Evolutionary conservation across 2,329 filamentous ascomycete genomes (phyloP).

Genomic region (Diplodia seriata): DNA sequence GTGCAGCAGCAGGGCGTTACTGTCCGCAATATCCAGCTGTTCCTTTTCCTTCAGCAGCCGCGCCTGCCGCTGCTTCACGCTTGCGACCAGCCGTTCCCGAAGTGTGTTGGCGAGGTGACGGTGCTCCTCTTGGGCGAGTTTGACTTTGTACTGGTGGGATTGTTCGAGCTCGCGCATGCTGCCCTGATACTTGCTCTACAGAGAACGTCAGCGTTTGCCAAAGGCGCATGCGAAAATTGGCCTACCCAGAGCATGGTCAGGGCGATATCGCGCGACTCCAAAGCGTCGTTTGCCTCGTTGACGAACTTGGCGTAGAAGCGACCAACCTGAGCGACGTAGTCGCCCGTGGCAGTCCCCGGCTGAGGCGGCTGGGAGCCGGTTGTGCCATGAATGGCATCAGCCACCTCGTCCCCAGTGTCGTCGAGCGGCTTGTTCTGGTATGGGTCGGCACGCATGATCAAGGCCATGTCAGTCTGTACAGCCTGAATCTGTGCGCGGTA

Average conservation of each 20-base stretch:
- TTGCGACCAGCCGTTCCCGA: slow-evolving; percentile 66
- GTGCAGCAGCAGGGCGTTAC: slow-evolving; percentile 68
- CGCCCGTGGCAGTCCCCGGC: slow-evolving; percentile 67
- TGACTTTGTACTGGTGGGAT: slow-evolving; percentile 64
- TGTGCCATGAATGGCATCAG: slow-evolving; percentile 61
- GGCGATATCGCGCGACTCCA: slow-evolving; percentile 86
- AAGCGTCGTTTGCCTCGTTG: slow-evolving; percentile 82
- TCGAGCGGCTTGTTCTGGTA: slow-evolving; percentile 75
- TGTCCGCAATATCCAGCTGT: slow-evolving; percentile 70
- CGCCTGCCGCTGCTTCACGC: slow-evolving; percentile 63
- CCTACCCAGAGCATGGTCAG: slow-evolving; percentile 81
- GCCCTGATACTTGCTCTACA: slow-evolving; percentile 64
- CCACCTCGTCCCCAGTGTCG: slow-evolving; percentile 69
- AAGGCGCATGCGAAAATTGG: background rate
- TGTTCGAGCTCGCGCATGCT: slow-evolving; percentile 63
- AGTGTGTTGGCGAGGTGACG: slow-evolving; percentile 64
- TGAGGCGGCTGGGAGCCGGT: slow-evolving; percentile 52
- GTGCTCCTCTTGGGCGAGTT: slow-evolving; percentile 69
- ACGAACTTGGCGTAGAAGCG: slow-evolving; percentile 86
- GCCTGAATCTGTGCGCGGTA: slow-evolving; percentile 90
- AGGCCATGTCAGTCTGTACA: slow-evolving; percentile 87
- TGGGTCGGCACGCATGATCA: slow-evolving; percentile 84
- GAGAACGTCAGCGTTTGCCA: slow-evolving; percentile 34
- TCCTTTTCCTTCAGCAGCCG: slow-evolving; percentile 70
- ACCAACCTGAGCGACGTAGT: slow-evolving; percentile 70